Percentiles rank a stretch among this genome's conserved stretches.
These are phyloP conservation scores for Gelatoporia subvermispora DNA, from an alignment of 768 basidiomycete genomes.

Conservation along the genomic window DNA sequence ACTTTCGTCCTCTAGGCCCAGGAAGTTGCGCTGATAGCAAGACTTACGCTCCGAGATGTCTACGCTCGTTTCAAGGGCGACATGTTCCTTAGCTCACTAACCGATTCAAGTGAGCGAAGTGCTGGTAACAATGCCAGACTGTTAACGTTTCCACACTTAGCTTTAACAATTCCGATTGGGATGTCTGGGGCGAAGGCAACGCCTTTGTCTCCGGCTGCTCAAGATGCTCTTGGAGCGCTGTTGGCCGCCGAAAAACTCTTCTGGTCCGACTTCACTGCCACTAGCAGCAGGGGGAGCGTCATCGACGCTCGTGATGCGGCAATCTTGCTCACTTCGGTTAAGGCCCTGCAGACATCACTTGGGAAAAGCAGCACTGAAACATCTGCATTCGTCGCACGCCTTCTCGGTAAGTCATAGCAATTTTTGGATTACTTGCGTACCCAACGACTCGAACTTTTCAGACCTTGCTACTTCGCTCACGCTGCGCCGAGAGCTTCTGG, in stretches of 20 bases:
- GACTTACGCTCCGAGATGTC: slow-evolving; percentile 71
- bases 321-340: slow-evolving; percentile 63
- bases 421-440: background rate
- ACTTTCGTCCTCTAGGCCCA: slow-evolving; percentile 48
- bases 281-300: slow-evolving; percentile 56
- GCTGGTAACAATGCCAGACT: background rate
- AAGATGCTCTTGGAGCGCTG: slow-evolving; percentile 58
- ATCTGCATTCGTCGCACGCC: slow-evolving; percentile 51
- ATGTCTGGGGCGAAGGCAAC: slow-evolving; percentile 45
- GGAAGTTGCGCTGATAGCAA: slow-evolving; percentile 69
- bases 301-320: slow-evolving; percentile 71
- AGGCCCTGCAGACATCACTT: slow-evolving; percentile 76
- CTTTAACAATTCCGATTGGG: slow-evolving; percentile 81
- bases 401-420: slow-evolving; percentile 45
- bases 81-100: slow-evolving; percentile 84
- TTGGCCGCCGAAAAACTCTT: slow-evolving; percentile 67
- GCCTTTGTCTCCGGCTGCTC: slow-evolving; percentile 39
- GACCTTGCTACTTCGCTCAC: slow-evolving; percentile 76
- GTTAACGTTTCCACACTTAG: slow-evolving; percentile 33
- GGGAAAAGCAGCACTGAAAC: slow-evolving; percentile 51
- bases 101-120: slow-evolving; percentile 77
- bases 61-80: slow-evolving; percentile 78
- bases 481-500: slow-evolving; percentile 80
- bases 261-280: slow-evolving; percentile 56
- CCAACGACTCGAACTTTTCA: slow-evolving; percentile 23